Conservation (phyloP, 2,329 filamentous ascomycete genomes). For the Fusarium avenaceum region DNA sequence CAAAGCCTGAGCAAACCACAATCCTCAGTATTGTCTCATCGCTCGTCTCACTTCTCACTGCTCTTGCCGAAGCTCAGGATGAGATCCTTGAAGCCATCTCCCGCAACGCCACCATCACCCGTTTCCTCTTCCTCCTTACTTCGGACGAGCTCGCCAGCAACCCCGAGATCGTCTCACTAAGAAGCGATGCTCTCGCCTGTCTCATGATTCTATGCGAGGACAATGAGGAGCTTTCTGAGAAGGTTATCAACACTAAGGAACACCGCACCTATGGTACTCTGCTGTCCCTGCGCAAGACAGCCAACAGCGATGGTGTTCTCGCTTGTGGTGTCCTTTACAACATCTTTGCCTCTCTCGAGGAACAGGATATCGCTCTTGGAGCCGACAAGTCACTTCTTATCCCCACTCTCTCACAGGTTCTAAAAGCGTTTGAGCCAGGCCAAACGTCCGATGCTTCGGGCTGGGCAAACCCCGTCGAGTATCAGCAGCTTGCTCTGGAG, state of each 20-base stretch:
- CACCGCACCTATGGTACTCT: slow-evolving; percentile 65
- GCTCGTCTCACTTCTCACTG: slow-evolving; percentile 65
- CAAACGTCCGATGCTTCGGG: slow-evolving; percentile 52
- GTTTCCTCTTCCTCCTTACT: slow-evolving; percentile 68
- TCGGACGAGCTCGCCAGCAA: slow-evolving; percentile 59
- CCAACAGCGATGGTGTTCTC: slow-evolving; percentile 65
- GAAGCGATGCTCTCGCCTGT: slow-evolving; percentile 66
- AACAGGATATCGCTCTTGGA: slow-evolving; percentile 46
- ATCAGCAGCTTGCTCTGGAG: slow-evolving; percentile 69
- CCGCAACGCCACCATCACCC: slow-evolving; percentile 62
- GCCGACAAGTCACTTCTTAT: slow-evolving; percentile 54
- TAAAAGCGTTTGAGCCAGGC: slow-evolving; percentile 48
- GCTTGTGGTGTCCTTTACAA: slow-evolving; percentile 74
- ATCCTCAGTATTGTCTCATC: slow-evolving; percentile 68
- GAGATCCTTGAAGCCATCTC: slow-evolving; percentile 70
- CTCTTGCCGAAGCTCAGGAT: slow-evolving; percentile 70
- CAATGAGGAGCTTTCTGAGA: slow-evolving; percentile 65
- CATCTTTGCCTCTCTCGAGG: slow-evolving; percentile 63
- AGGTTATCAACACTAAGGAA: slow-evolving; percentile 64
- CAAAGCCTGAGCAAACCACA: slow-evolving; percentile 67
- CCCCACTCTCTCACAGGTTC: slow-evolving; percentile 54
- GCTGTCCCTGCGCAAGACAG: slow-evolving; percentile 61
- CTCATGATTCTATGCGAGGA: slow-evolving; percentile 72
- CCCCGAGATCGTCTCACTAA: slow-evolving; percentile 58
- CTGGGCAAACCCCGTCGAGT: slow-evolving; percentile 60